Base-by-base conservation (phyloP, 2,329 filamentous ascomycete species). In the Rhynchosporium graminicola region DNA sequence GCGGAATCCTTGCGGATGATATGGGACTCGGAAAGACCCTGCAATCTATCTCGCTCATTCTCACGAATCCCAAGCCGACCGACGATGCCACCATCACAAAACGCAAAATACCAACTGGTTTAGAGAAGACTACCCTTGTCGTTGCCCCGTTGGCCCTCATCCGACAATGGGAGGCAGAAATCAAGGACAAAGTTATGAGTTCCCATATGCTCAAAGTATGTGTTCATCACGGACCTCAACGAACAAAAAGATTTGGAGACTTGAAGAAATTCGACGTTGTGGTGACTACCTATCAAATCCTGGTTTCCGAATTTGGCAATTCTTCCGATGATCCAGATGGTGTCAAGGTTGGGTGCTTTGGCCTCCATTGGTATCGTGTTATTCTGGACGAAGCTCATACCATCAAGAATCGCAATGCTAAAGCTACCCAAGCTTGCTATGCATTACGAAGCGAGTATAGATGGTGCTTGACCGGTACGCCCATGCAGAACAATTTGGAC, bases 1-100 rank as follows among this genome's bases (percentile, higher is more conserved):
- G 95, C 42, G 95, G 95, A 20, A 96, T 99, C 66, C 83, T 99
- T 42, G 95, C 95, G 20, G 95, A 99, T 72, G 95, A 99, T 74
- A 96, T 98, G 94, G 94, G 94, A 68, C 80, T 98, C 13, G 95
- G 95, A 63, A 99, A 99, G 80, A 99, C 95, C 0, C 84, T 99
- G 13, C 95, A 99, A 77, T 92, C 93, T 0, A 90, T 99, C 62
- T 88, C 94, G 1, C 82, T 98, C 38, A 89, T 99, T 47, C 81
- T 99, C 43, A 89, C 83, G 60, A 97, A 98, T 71, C 84, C 86
- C 20, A 91, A 89, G 70, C 87, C 90, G 31, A 81, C 82, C 3
- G 77, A 80, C 63, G 82, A 83, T 48, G 81, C 84, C 15, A 79
- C 81, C 4, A 80, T 83, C 43, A 80, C 80, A 0, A 84, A 88